These are phyloP conservation scores for Camelina hispida DNA, from an alignment of 345 rosid genomes.

Conservation along the genomic window DNA sequence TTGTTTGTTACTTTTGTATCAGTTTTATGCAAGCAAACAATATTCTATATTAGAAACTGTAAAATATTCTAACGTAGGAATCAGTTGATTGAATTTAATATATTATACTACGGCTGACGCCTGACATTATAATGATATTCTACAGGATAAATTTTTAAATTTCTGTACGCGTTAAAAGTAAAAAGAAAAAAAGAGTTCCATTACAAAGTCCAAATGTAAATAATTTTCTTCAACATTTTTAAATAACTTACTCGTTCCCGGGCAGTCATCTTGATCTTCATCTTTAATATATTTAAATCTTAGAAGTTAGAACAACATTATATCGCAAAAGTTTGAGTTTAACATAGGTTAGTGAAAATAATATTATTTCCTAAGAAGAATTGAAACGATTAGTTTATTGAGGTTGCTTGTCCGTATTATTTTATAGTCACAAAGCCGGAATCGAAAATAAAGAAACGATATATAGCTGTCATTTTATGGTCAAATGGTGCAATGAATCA, in stretches of 20 bases:
- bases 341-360: conserved; percentile 16
- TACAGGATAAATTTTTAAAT: background rate
- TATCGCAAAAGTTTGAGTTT: background rate
- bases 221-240: background rate
- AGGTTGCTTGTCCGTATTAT: conserved; percentile 20
- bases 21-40: background rate
- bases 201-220: background rate
- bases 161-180: background rate
- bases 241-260: background rate
- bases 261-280: background rate
- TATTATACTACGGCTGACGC: conserved; percentile 1
- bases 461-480: conserved; percentile 30
- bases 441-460: background rate
- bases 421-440: background rate
- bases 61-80: background rate
- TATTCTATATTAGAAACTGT: background rate
- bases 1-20: background rate
- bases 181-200: background rate
- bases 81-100: background rate
- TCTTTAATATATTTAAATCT: background rate
- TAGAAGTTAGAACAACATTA: background rate
- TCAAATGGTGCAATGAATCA: conserved; percentile 35
- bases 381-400: background rate
- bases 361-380: background rate
- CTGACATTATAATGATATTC: background rate